Evolutionary conservation across 2,329 filamentous ascomycete genomes (phyloP).

Genomic region (Thyridium curvatum): DNA sequence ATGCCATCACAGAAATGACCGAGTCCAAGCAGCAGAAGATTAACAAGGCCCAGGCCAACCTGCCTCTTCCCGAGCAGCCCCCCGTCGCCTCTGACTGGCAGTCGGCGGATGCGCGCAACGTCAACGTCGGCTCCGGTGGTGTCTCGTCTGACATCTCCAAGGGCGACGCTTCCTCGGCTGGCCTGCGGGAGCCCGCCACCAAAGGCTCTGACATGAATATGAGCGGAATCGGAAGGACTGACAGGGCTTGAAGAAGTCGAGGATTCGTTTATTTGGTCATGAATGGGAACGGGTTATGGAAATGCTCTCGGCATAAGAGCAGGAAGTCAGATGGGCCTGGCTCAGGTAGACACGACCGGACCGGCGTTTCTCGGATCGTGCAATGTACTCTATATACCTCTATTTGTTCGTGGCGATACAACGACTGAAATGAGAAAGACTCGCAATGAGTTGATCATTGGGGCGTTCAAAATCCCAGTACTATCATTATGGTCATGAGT

Average conservation of each 20-base stretch:
- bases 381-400: no score
- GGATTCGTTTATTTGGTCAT: no score
- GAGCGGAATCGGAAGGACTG: constrained; percentile 58
- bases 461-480: no score
- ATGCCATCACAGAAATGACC: constrained; percentile 23
- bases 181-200: constrained; percentile 54
- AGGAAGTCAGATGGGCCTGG: not conserved
- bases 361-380: no score
- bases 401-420: no score
- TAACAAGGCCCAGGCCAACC: constrained; percentile 61
- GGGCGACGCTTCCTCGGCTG: constrained; percentile 38
- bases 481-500: no score
- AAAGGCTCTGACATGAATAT: constrained; percentile 47
- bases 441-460: no score
- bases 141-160: constrained; percentile 44
- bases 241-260: constrained; percentile 29
- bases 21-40: constrained; percentile 59
- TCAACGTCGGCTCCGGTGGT: constrained; percentile 63
- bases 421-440: no score
- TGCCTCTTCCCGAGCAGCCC: constrained; percentile 74
- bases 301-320: no score
- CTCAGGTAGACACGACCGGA: no score
- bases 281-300: no score
- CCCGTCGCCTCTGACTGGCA: constrained; percentile 74
- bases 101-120: constrained; percentile 59